phyloP scores from a whole-genome alignment of 352 stramenopile species.

The Elongisporangium prolatum region DNA sequence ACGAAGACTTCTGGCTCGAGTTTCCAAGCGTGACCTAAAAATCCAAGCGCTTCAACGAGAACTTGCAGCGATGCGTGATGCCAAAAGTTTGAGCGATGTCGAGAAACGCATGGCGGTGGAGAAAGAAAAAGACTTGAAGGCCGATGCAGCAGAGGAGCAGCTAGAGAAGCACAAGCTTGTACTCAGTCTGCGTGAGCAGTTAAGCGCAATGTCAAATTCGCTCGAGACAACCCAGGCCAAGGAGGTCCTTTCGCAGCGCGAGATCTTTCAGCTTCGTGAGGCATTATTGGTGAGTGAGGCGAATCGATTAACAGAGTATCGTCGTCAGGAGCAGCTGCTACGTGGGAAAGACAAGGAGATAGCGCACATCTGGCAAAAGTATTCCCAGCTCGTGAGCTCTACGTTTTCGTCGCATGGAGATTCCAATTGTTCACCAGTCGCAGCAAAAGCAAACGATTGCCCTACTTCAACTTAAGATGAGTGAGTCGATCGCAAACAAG shows the following conservation, averaged over 20 bases:
- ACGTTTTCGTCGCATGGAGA: background rate
- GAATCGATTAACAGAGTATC: conserved; percentile 42
- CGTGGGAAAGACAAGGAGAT: conserved; percentile 60
- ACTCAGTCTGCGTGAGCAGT: conserved; percentile 19
- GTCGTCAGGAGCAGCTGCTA: conserved; percentile 41
- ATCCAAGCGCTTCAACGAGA: conserved; percentile 28
- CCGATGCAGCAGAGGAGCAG: conserved; percentile 19
- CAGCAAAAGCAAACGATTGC: background rate
- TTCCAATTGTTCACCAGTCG: background rate
- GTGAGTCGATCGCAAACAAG: background rate
- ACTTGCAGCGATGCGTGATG: conserved; percentile 18
- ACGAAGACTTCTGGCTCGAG: conserved; percentile 13
- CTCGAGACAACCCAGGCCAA: conserved; percentile 41
- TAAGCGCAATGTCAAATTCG: conserved; percentile 10
- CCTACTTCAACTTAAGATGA: background rate
- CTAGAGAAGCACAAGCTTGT: conserved; percentile 29
- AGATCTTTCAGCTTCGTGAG: conserved; percentile 52
- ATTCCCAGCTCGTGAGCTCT: conserved; percentile 34
- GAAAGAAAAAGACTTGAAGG: conserved; percentile 14
- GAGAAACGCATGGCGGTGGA: conserved; percentile 16
- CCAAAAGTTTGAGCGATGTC: conserved; percentile 11
- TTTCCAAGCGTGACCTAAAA: conserved; percentile 22
- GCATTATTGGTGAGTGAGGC: conserved; percentile 58
- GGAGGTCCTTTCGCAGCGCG: conserved; percentile 38
- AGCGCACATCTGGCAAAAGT: conserved; percentile 71